Conservation (phyloP, 768 basidiomycete species). For the Leccinellum albellum region DNA sequence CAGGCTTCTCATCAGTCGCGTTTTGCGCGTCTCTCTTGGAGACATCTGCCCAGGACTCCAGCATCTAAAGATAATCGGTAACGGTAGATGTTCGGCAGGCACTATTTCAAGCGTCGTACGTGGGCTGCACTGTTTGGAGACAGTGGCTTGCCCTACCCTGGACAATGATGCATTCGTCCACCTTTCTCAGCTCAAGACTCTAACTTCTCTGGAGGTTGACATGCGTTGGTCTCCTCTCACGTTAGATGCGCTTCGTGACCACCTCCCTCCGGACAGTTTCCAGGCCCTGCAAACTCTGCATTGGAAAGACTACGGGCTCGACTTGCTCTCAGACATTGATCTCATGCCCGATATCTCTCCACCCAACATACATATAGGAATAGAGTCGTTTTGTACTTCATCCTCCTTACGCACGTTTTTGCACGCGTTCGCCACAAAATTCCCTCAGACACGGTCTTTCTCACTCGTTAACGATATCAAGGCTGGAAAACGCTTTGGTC, state of each 20-base stretch:
- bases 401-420: slow-evolving; percentile 13
- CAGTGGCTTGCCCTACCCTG: slow-evolving; percentile 16
- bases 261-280: slow-evolving; percentile 11
- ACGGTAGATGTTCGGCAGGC: slow-evolving; percentile 11
- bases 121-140: slow-evolving; percentile 11
- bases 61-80: slow-evolving; percentile 21
- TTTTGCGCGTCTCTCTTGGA: slow-evolving; percentile 11
- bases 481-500: slow-evolving; percentile 20
- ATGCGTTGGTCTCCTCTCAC: slow-evolving; percentile 22
- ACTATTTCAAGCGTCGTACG: slow-evolving; percentile 15
- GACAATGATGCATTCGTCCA: slow-evolving; percentile 22
- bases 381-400: slow-evolving; percentile 22
- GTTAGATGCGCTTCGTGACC: slow-evolving; percentile 11
- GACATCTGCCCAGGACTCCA: slow-evolving; percentile 14
- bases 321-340: slow-evolving; percentile 16
- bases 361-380: slow-evolving; percentile 13
- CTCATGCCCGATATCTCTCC: slow-evolving; percentile 15
- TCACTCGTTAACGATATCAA: slow-evolving; percentile 21
- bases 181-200: slow-evolving; percentile 19
- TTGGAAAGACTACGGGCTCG: slow-evolving; percentile 23
- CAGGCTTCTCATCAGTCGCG: slow-evolving; percentile 11
- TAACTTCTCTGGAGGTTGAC: slow-evolving; percentile 19
- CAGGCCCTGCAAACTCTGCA: slow-evolving; percentile 11
- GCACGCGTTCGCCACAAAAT: slow-evolving; percentile 6
- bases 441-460: slow-evolving; percentile 11